A percentile compares a stretch with the other conserved stretches of the same genome.
Evolutionary conservation across 805 yeast genomes (phyloP).

Genomic region (Babjeviella inositovora): DNA sequence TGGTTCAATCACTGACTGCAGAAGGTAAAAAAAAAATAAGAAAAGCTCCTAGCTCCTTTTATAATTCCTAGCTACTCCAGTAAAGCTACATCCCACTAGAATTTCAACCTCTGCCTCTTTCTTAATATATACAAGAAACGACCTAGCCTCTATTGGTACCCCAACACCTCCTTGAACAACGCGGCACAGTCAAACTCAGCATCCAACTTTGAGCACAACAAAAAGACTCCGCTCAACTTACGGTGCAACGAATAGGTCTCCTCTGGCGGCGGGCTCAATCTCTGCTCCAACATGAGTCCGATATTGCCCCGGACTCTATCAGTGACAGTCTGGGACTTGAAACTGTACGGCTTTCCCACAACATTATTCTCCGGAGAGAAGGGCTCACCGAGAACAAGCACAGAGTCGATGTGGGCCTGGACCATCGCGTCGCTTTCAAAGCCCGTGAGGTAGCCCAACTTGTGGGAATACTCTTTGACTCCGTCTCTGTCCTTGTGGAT

Average conservation of each 20-base stretch:
- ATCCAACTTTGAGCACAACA: slow-evolving; percentile 71
- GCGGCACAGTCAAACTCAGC: slow-evolving; percentile 75
- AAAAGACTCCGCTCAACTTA: slow-evolving; percentile 85
- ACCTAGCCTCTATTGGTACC: no score
- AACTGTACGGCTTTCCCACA: slow-evolving; percentile 34
- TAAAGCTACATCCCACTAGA: no score
- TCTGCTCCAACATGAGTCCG: slow-evolving; percentile 77
- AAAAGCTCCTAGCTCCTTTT: no score
- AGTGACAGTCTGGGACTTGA: slow-evolving; percentile 77
- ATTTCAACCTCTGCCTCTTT: no score
- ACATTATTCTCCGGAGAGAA: slow-evolving; percentile 44
- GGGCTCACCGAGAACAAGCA: slow-evolving; percentile 85
- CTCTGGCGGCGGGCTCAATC: slow-evolving; percentile 95
- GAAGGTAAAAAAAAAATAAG: no score
- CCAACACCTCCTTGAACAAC: slow-evolving; percentile 64
- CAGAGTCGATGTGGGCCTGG: slow-evolving; percentile 86
- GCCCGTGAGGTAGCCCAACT: slow-evolving; percentile 84
- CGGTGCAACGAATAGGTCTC: slow-evolving; percentile 96
- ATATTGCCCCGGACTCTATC: slow-evolving; percentile 84
- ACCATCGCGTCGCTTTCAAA: slow-evolving; percentile 76
- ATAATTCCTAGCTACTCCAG: no score
- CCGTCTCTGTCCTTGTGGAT: slow-evolving; percentile 46
- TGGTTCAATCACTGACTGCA: no score
- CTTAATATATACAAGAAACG: no score
- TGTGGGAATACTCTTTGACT: slow-evolving; percentile 48